Conservation (phyloP, 768 basidiomycete species). For the Lentinula sp. region DNA sequence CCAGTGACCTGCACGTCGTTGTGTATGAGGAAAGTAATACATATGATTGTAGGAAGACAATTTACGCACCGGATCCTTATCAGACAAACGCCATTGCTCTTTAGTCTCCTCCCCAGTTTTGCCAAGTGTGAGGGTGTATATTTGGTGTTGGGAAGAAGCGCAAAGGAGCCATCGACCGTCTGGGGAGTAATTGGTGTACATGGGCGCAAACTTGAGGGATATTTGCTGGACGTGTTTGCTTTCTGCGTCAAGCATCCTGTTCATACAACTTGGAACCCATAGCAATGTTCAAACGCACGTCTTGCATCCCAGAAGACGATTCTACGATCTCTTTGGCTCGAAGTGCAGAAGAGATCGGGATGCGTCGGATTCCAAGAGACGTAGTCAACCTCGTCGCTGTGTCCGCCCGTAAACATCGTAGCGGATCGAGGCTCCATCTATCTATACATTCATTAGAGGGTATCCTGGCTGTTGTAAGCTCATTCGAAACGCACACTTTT, state of each 20-base stretch:
- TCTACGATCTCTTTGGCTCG: slow-evolving; percentile 67
- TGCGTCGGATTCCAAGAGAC: slow-evolving; percentile 84
- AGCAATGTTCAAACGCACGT: slow-evolving; percentile 38
- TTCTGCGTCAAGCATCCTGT: slow-evolving; percentile 35
- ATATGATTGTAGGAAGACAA: slow-evolving; percentile 15
- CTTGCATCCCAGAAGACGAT: slow-evolving; percentile 84
- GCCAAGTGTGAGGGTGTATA: slow-evolving; percentile 56
- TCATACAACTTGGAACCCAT: not conserved
- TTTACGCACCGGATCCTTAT: slow-evolving; percentile 46
- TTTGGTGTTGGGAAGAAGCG: slow-evolving; percentile 51
- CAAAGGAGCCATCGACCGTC: slow-evolving; percentile 65
- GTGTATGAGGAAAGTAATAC: slow-evolving; percentile 14
- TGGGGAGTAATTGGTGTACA: slow-evolving; percentile 65
- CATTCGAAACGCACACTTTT: slow-evolving; percentile 54
- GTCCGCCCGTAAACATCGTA: slow-evolving; percentile 60
- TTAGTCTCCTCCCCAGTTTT: slow-evolving; percentile 46
- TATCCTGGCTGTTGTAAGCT: not conserved
- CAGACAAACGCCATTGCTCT: slow-evolving; percentile 38
- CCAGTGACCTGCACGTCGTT: slow-evolving; percentile 36
- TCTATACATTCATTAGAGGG: not conserved
- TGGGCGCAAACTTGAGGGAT: slow-evolving; percentile 52
- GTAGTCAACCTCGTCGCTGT: slow-evolving; percentile 76
- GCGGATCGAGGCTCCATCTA: slow-evolving; percentile 73
- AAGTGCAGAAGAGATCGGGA: slow-evolving; percentile 77
- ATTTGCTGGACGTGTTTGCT: slow-evolving; percentile 62